Base-by-base conservation (phyloP, 495 filamentous ascomycete genomes). In the Neurospora sp. region DNA sequence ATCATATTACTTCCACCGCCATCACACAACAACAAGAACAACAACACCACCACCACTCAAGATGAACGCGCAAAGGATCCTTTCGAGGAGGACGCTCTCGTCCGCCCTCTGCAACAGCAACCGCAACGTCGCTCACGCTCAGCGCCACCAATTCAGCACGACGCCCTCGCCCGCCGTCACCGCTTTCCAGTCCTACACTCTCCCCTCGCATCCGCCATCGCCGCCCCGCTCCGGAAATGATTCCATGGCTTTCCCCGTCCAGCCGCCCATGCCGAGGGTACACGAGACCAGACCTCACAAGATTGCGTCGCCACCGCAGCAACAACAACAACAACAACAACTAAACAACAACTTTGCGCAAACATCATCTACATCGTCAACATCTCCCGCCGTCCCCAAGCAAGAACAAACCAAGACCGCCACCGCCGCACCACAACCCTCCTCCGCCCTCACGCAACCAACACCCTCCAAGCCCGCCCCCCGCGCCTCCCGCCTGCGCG, bases 161-260 rank as follows among this genome's bases (percentile, higher is more conserved):
- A 74, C 78, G 81, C 83, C 79, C 83, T 78, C 75, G 82, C 82
- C 75, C 81, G 80, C 75, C 82, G 87, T 73, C 84, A 68, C 92
- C 40, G 87, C 91, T 74, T 94, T 94, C 81, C 92, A 90, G 73
- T 91, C 94, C 35, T 91, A 93, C 76, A 83, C 87, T 10, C 83
- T 97, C 20, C 84, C 89, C 4, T 83, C 87, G 7, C 86, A 74
- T 37, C 75, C 87, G 70, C 89, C 91, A 42, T 83, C 88, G 20
- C 86, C 89, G 70, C 91, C 92, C 53, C 90, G 91, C 72, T 86
- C 88, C 22, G 82, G 85, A 41, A 87, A 89, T 53, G 90, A 94
- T 72, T 93, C 92, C 38, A 92, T 94, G 76, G 86, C 90, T 14
- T 86, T 86, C 40, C 76, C 82, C 22, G 80, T 83, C 72, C 74